A percentile compares a stretch with the other conserved stretches of the same genome.
Conservation (phyloP, 2,329 filamentous ascomycete genomes). For the Claviceps fusiformis region DNA sequence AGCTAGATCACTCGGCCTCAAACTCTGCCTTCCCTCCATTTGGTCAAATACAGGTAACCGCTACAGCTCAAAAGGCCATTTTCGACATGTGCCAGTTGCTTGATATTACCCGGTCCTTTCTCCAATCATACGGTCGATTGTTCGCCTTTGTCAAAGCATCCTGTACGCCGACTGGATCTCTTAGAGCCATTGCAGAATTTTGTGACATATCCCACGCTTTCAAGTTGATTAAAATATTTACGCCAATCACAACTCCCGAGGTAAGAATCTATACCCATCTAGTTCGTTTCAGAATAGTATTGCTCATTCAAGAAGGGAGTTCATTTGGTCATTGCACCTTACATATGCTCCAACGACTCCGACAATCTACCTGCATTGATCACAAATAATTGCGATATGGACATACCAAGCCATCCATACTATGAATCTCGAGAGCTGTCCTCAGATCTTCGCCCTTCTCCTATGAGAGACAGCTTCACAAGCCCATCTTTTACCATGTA, state of each 20-base stretch:
- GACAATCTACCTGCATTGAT: constrained; percentile 9
- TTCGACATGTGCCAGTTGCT: constrained; percentile 21
- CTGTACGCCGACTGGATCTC: constrained; percentile 26
- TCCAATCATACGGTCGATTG: constrained; percentile 35
- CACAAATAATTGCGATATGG: not conserved
- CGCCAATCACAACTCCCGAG: constrained; percentile 11
- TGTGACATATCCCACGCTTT: constrained; percentile 33
- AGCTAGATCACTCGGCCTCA: not conserved
- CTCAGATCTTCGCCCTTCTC: constrained; percentile 3
- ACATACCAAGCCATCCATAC: constrained; percentile 1
- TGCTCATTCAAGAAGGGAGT: constrained; percentile 10
- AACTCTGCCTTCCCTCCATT: constrained; percentile 2
- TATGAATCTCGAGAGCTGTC: constrained; percentile 5
- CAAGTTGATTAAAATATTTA: constrained; percentile 24
- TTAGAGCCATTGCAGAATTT: constrained; percentile 39
- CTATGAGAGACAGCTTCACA: constrained; percentile 9
- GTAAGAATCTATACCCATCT: constrained; percentile 8
- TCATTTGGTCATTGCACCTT: constrained; percentile 12
- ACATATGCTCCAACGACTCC: constrained; percentile 3
- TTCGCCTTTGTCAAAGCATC: constrained; percentile 35
- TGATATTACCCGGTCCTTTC: constrained; percentile 17
- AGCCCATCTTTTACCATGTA: constrained; percentile 18
- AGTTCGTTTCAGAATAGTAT: constrained; percentile 9
- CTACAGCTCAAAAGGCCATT: constrained; percentile 9
- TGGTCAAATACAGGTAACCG: constrained; percentile 18